These are phyloP conservation scores for Erysimum cheiri DNA, from an alignment of 441 rosid species.

Conservation along the genomic window DNA sequence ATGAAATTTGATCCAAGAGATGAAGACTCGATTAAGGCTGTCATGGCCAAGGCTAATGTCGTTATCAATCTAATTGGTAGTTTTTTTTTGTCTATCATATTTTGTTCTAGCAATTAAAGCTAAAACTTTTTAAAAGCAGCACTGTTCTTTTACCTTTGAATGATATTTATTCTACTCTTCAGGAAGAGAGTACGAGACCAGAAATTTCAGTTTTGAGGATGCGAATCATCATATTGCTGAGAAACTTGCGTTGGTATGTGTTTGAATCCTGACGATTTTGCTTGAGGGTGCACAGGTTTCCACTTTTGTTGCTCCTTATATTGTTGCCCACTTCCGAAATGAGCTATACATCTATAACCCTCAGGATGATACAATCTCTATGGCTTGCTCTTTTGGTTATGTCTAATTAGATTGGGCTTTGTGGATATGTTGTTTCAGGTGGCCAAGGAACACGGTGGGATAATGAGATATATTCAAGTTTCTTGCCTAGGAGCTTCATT, in stretches of 20 bases:
- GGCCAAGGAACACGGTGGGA: conserved; percentile 98
- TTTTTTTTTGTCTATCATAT: background rate
- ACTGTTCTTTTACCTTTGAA: background rate
- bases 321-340: conserved; percentile 14
- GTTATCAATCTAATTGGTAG: conserved; percentile 97
- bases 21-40: conserved; percentile 93
- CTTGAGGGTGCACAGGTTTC: conserved; percentile 23
- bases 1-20: conserved; percentile 92
- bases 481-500: conserved; percentile 91
- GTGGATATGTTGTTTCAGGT: conserved; percentile 57
- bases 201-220: conserved; percentile 96
- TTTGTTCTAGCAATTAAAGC: background rate
- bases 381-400: conserved; percentile 29
- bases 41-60: conserved; percentile 98
- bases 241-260: conserved; percentile 80
- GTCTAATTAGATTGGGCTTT: conserved; percentile 30
- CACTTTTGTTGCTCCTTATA: conserved; percentile 3
- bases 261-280: conserved; percentile 11
- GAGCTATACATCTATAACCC: conserved; percentile 9
- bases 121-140: background rate
- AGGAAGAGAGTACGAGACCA: conserved; percentile 92
- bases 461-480: conserved; percentile 94
- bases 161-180: conserved; percentile 37
- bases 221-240: conserved; percentile 85
- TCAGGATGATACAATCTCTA: conserved; percentile 12